phyloP scores from a whole-genome alignment of 768 basidiomycete genomes.

The Amanita exitialis region DNA sequence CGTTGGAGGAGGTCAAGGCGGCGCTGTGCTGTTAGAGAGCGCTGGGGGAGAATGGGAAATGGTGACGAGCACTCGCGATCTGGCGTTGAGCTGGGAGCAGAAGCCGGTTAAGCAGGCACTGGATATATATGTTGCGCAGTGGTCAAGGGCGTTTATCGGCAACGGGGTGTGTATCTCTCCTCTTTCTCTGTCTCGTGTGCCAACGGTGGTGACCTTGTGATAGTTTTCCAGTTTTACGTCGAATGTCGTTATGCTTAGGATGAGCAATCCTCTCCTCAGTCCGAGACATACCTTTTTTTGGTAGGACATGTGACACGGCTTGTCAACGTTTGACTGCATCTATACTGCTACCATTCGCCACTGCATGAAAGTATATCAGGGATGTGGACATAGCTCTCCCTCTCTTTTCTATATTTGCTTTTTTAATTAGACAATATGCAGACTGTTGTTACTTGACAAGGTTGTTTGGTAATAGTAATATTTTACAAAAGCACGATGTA shows the following conservation, averaged over 20 bases:
- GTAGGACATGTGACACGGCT: conserved; percentile 11
- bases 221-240: conserved; percentile 41
- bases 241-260: conserved; percentile 34
- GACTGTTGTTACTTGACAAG: too few species aligned
- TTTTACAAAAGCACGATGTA: too few species aligned
- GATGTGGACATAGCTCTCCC: too few species aligned
- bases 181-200: neutral
- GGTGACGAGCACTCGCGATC: conserved; percentile 44
- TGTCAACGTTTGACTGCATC: too few species aligned
- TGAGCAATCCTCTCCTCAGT: conserved; percentile 20
- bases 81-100: conserved; percentile 42
- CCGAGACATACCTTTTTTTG: conserved; percentile 30
- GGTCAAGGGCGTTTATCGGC: conserved; percentile 57
- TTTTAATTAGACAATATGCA: too few species aligned
- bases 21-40: conserved; percentile 26
- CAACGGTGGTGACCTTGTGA: too few species aligned
- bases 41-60: conserved; percentile 31
- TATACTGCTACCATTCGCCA: too few species aligned
- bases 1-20: conserved; percentile 34
- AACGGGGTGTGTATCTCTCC: conserved; percentile 45
- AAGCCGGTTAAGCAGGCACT: conserved; percentile 46
- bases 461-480: too few species aligned
- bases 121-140: conserved; percentile 60
- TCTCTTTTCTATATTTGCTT: too few species aligned
- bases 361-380: too few species aligned